These are phyloP conservation scores for Amanita polypyramis DNA, from an alignment of 768 basidiomycete genomes.

Conservation along the genomic window DNA sequence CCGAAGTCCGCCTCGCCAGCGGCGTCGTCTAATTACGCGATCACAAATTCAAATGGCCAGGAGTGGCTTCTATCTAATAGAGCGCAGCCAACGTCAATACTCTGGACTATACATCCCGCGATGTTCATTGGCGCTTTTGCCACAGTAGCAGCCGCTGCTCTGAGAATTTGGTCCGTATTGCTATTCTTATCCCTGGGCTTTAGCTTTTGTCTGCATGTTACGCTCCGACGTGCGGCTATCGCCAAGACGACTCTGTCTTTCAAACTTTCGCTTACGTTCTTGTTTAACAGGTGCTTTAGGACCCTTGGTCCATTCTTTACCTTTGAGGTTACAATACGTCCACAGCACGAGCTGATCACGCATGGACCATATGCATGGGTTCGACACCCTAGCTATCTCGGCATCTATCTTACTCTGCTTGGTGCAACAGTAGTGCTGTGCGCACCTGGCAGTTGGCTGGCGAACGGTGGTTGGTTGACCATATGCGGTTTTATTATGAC, in stretches of 20 bases:
- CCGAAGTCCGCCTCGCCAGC: neutral
- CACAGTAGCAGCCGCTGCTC: conserved; percentile 17
- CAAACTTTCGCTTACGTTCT: neutral
- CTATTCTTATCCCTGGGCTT: neutral
- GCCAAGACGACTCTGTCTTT: neutral
- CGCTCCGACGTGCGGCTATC: neutral
- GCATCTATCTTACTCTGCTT: conserved; percentile 25
- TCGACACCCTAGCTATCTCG: conserved; percentile 34
- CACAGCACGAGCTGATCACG: conserved; percentile 29
- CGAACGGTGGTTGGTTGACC: conserved; percentile 14
- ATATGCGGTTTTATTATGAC: conserved; percentile 15
- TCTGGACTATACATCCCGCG: conserved; percentile 13
- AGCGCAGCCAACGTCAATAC: conserved; percentile 4
- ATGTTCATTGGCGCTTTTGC: conserved; percentile 17
- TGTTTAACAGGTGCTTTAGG: conserved; percentile 23
- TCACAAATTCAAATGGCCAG: conserved; percentile 7
- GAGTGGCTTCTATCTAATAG: conserved; percentile 1
- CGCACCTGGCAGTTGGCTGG: conserved; percentile 24
- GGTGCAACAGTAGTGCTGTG: conserved; percentile 22
- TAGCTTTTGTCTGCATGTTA: neutral
- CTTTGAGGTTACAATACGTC: conserved; percentile 31
- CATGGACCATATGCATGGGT: conserved; percentile 34
- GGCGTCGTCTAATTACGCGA: neutral
- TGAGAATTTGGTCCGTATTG: conserved; percentile 22
- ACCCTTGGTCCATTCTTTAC: conserved; percentile 32